Evolutionary conservation across 306 rosid genomes (phyloP).

Genomic region (Pachyrhizus erosus): DNA sequence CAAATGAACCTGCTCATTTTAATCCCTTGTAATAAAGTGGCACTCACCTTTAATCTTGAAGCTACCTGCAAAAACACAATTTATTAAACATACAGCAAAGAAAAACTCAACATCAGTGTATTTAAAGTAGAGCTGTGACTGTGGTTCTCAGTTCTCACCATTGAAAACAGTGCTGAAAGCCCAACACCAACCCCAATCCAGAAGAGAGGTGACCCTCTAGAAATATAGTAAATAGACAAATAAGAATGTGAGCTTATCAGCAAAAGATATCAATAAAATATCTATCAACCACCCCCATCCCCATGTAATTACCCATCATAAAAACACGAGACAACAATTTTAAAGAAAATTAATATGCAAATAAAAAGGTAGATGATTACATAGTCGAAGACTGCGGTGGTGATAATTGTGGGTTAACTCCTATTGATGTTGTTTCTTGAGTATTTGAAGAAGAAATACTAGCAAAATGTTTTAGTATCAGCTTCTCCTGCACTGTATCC

Average conservation of each 20-base stretch:
- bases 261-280: slow-evolving; percentile 15
- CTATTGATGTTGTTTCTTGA: slow-evolving; percentile 76
- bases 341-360: background rate
- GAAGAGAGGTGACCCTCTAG: slow-evolving; percentile 93
- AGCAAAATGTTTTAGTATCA: slow-evolving; percentile 59
- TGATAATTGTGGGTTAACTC: slow-evolving; percentile 71
- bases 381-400: slow-evolving; percentile 76
- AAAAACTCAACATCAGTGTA: slow-evolving; percentile 18
- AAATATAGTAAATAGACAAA: slow-evolving; percentile 40
- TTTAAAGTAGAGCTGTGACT: slow-evolving; percentile 22
- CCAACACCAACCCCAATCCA: slow-evolving; percentile 99
- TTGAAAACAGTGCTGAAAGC: slow-evolving; percentile 84
- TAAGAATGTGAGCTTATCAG: slow-evolving; percentile 20
- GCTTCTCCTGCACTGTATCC: slow-evolving; percentile 59
- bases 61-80: slow-evolving; percentile 72
- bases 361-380: slow-evolving; percentile 56
- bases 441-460: slow-evolving; percentile 74
- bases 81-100: slow-evolving; percentile 47
- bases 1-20: slow-evolving; percentile 34
- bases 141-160: slow-evolving; percentile 82
- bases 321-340: background rate
- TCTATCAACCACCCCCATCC: background rate
- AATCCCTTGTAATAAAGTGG: slow-evolving; percentile 46
- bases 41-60: slow-evolving; percentile 80
- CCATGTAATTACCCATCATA: background rate